These are phyloP conservation scores for Phytopythium chamaehyphon DNA, from an alignment of 352 stramenopile genomes.

Conservation along the genomic window DNA sequence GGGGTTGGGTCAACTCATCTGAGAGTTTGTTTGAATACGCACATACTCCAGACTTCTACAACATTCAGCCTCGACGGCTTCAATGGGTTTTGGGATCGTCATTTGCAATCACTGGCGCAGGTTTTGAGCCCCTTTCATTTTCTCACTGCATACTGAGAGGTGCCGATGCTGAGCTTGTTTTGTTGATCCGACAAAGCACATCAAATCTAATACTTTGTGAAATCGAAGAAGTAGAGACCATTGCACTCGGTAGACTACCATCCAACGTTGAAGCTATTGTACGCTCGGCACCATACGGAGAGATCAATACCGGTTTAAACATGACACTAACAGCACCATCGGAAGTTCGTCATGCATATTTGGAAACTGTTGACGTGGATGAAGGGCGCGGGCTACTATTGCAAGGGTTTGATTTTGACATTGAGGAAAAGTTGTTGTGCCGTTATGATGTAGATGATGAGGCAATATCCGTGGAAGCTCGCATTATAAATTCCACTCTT, in stretches of 20 bases:
- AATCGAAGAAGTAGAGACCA: neutral
- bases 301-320: constrained; percentile 29
- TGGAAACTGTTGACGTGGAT: neutral
- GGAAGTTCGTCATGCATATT: constrained; percentile 15
- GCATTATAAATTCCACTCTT: constrained; percentile 31
- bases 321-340: constrained; percentile 26
- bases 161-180: neutral
- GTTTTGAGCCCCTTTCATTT: constrained; percentile 13
- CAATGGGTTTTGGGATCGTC: constrained; percentile 9
- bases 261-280: constrained; percentile 21
- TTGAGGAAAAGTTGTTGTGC: constrained; percentile 24
- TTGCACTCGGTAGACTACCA: neutral
- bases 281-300: constrained; percentile 10
- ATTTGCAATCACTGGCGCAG: constrained; percentile 20
- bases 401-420: constrained; percentile 39
- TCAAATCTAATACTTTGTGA: constrained; percentile 18
- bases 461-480: constrained; percentile 16
- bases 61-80: constrained; percentile 15
- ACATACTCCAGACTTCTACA: constrained; percentile 10
- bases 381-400: constrained; percentile 13
- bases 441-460: constrained; percentile 23
- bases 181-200: constrained; percentile 19
- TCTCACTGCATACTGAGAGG: constrained; percentile 30
- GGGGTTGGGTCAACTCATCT: constrained; percentile 28
- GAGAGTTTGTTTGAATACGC: constrained; percentile 22